Percentiles rank a stretch among this genome's conserved stretches.
These are phyloP conservation scores for Venturia aucupariae DNA, from an alignment of 2,329 filamentous ascomycete species.

Conservation along the genomic window DNA sequence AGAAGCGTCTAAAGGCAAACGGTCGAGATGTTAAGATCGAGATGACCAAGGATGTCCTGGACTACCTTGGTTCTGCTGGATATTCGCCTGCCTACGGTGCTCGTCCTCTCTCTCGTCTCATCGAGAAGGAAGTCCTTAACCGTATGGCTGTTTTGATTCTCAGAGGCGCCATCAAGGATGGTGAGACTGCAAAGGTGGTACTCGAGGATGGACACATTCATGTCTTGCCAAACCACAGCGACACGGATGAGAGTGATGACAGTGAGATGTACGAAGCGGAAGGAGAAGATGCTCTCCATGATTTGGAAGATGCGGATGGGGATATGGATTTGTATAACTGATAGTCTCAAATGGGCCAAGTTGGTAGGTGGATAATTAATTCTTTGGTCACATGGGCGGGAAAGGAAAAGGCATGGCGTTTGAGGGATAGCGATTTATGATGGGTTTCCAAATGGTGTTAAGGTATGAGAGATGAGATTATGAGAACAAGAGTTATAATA, in stretches of 20 bases:
- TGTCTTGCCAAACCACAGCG: constrained; percentile 75
- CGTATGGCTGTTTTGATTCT: constrained; percentile 85
- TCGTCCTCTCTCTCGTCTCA: constrained; percentile 75
- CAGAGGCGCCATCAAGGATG: constrained; percentile 73
- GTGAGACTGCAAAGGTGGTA: constrained; percentile 71
- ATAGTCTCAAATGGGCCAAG: not conserved
- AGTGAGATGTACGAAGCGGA: constrained; percentile 57
- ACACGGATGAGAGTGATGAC: constrained; percentile 54
- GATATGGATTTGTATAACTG: constrained; percentile 58
- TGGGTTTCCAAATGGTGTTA: too few relatives aligned
- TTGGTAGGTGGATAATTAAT: not conserved
- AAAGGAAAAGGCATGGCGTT: not conserved
- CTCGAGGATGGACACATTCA: constrained; percentile 70
- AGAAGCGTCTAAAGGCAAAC: constrained; percentile 80
- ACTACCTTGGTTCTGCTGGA: constrained; percentile 83
- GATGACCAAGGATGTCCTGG: constrained; percentile 77
- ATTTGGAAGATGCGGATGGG: constrained; percentile 45
- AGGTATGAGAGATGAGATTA: too few relatives aligned
- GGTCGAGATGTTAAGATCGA: constrained; percentile 76
- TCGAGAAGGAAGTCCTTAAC: constrained; percentile 96
- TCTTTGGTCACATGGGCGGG: not conserved
- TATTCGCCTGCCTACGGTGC: constrained; percentile 96
- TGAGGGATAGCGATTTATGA: too few relatives aligned
- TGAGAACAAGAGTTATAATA: too few relatives aligned
- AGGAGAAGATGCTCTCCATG: constrained; percentile 58